Evolutionary conservation across 108 stramenopile genomes (phyloP).

Genomic region (Pseudonitzschia delicatissima): DNA sequence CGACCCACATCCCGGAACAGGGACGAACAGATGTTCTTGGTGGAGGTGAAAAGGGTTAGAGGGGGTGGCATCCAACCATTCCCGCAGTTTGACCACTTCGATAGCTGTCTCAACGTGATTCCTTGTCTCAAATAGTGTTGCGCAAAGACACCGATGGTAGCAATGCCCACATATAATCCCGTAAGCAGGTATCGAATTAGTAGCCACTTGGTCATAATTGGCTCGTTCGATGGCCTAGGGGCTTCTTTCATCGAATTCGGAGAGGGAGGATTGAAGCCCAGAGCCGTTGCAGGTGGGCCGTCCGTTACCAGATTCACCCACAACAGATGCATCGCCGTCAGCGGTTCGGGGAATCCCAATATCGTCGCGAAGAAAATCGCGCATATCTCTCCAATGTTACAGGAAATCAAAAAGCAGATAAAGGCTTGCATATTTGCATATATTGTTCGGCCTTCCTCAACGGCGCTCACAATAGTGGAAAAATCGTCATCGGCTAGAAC

Average conservation of each 20-base stretch:
- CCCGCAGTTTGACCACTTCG: constrained; percentile 55
- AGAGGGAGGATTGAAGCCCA: constrained; percentile 97
- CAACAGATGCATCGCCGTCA: constrained; percentile 97
- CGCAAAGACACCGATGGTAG: constrained; percentile 92
- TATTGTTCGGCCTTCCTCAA: constrained; percentile 96
- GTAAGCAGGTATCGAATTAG: constrained; percentile 90
- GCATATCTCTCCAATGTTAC: constrained; percentile 97
- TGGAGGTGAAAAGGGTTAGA: neutral
- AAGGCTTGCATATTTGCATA: constrained; percentile 99
- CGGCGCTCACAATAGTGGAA: constrained; percentile 94
- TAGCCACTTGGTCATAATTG: constrained; percentile 95
- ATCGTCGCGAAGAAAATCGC: constrained; percentile 91
- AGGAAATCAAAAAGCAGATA: constrained; percentile 96
- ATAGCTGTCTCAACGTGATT: constrained; percentile 37
- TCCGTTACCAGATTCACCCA: constrained; percentile 99
- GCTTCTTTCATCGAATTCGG: constrained; percentile 84
- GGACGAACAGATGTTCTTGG: constrained; percentile 45
- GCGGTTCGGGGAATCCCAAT: constrained; percentile 92
- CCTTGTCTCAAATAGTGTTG: constrained; percentile 83
- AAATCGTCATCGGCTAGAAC: constrained; percentile 98
- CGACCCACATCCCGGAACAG: constrained; percentile 82
- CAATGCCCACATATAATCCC: constrained; percentile 94
- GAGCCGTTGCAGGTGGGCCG: constrained; percentile 96
- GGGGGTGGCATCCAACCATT: constrained; percentile 44
- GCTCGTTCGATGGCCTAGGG: constrained; percentile 91